Evolutionary conservation across 352 stramenopile genomes (phyloP), one percentile per base, ranked within the genome.

Genomic region (Lagenidium giganteum): DNA sequence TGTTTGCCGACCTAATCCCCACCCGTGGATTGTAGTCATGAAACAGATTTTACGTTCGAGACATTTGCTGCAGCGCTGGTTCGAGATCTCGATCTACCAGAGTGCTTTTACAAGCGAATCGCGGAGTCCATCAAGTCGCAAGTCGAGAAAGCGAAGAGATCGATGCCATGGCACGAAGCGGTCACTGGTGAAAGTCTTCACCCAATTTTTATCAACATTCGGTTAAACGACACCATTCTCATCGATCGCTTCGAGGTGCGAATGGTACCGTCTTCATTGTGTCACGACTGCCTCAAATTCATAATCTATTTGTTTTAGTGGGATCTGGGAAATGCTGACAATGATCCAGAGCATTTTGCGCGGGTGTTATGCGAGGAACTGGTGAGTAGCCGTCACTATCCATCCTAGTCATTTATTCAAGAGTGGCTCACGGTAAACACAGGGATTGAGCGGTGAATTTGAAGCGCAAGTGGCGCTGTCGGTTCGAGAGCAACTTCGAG

Each of bases 181-280:
- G 65, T 76, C 12, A 51, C 54, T 13, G 55, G 8, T 12, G 67
- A 83, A 52, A 80, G 66, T 43, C 58, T 87, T 35, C 64, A 83
- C 29, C 74, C 70, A 14, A 84, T 87, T 33, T 81, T 65, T 47
- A 76, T 87, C 58, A 87, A 87, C 44, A 47, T 87, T 25, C 71
- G 74, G 16, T 57, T 87, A 36, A 78, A 83, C 51, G 74, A 87
- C 53, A 84, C 74, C 24, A 74, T 87, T 46, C 64, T 84, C 21
- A 76, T 82, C 41, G 74, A 87, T 36, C 60, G 69, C 25, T 87
- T 87, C 49, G 74, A 87, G 47, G 56, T 65, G 8, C 11, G 51
- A 27, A 14, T 2, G 17, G 12, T 36, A 20, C 23, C 8, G 11
- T 8, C 14, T 18, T 9, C 8, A 8, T 20, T 20, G 6, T 16